phyloP scores from a whole-genome alignment of 2,329 filamentous ascomycete genomes.

The Diaporthe caulivora region DNA sequence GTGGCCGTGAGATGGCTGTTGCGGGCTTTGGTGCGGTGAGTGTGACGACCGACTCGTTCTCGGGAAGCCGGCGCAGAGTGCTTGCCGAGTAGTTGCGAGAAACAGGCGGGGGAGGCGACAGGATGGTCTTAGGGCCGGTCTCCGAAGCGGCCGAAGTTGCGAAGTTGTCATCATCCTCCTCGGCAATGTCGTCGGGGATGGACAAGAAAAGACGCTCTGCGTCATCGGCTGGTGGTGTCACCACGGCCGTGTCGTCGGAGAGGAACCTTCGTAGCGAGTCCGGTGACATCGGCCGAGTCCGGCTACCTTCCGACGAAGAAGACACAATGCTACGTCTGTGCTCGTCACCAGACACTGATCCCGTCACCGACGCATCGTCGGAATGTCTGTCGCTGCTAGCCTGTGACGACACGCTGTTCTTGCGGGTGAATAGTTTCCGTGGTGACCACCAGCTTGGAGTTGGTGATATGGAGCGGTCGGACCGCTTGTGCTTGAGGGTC shows the following conservation, averaged over 20 bases:
- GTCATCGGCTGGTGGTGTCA: constrained; percentile 47
- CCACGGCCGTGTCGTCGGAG: constrained; percentile 57
- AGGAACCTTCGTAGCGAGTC: constrained; percentile 67
- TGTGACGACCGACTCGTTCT: constrained; percentile 41
- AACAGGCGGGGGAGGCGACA: constrained; percentile 65
- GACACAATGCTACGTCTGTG: constrained; percentile 48
- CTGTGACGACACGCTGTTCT: constrained; percentile 48
- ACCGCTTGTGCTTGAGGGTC: constrained; percentile 51
- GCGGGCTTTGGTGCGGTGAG: constrained; percentile 34
- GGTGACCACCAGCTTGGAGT: constrained; percentile 57
- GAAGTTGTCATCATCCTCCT: constrained; percentile 71
- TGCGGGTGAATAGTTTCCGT: constrained; percentile 63
- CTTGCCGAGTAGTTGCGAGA: constrained; percentile 53
- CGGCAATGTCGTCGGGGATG: constrained; percentile 61
- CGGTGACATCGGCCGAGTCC: constrained; percentile 66
- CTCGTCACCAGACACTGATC: constrained; percentile 46
- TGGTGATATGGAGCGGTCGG: constrained; percentile 61
- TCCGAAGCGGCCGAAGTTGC: constrained; percentile 65
- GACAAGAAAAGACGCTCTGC: constrained; percentile 52
- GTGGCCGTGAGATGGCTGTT: constrained; percentile 33
- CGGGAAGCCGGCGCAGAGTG: constrained; percentile 38
- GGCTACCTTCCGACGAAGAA: constrained; percentile 55
- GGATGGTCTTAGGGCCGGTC: constrained; percentile 56
- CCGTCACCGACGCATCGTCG: constrained; percentile 44
- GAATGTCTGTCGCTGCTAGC: constrained; percentile 51